Evolutionary conservation across 495 filamentous ascomycete genomes (phyloP), one percentile per base, ranked within the genome.

Genomic region (Aspergillus homomorphus): DNA sequence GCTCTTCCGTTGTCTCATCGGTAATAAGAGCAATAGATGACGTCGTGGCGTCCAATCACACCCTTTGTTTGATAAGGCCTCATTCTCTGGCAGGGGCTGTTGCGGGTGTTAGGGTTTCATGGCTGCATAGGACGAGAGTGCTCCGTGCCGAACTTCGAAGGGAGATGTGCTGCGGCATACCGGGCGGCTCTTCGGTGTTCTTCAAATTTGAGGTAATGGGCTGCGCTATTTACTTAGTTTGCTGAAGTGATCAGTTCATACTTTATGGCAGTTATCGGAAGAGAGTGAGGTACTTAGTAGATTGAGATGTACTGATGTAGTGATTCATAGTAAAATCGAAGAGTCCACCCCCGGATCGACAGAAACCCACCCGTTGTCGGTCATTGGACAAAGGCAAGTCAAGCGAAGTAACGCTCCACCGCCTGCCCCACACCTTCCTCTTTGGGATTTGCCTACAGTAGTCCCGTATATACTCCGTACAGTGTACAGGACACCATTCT

Each of bases 1-100:
- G 64, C 57, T 43, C 49, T 64, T 57, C 61, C 67, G 66, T 41
- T 57, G 55, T 54, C 16, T 23, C 48, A 51, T 55, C 58, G 65
- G 65, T 51, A 43, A 7, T 38, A 55, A 69, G 66, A 72, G 70
- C 71, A 51, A 23, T 65, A n/a, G n/a, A 72, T 76, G 73, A 76
- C 70, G 72, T 66, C 57, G 65, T 49, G 56, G 64, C 62, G 55
- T 43, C 56, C 48, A 51, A 51, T 51, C 48, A 51, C 23, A 19
- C 4, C 16, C 9, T 4, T 22, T 10, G 33, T 12, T 2, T 2
- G 10, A 38, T 38, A 12, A 38, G 8, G 33, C 33, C 33, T 38
- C 33, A 12, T 38, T 38, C 33, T 38, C 33, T 38, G 33, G 33
- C 33, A 38, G 33, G 33, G 33, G 33, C 33, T 10, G 33, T 38